These are phyloP conservation scores for Forsythia suspensa DNA, from an alignment of 257 asterid species.

Conservation along the genomic window DNA sequence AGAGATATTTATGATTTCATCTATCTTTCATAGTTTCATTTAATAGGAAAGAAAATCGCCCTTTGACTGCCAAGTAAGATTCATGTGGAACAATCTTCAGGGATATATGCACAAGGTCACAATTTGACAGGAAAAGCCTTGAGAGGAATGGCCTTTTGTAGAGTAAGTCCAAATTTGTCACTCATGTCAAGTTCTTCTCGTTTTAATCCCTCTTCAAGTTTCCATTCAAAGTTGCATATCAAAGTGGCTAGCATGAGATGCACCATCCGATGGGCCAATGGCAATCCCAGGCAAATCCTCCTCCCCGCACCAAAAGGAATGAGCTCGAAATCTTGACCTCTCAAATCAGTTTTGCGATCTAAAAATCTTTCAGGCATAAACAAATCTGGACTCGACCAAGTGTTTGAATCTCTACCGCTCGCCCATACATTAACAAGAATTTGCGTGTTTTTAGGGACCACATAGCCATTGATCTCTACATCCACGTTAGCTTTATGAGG, in stretches of 20 bases:
- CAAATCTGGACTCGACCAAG: background rate
- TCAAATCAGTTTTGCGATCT: background rate
- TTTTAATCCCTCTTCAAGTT: conserved; percentile 16
- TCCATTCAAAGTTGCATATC: conserved; percentile 17
- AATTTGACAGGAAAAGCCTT: background rate
- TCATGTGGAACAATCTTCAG: background rate
- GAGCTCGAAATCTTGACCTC: conserved; percentile 19
- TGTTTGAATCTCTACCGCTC: conserved; percentile 8
- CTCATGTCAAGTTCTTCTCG: conserved; percentile 9
- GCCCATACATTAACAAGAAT: conserved; percentile 19
- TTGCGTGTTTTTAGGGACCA: background rate
- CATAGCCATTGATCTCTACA: background rate
- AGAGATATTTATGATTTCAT: no score
- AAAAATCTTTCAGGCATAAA: conserved; percentile 25
- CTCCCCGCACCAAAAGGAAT: conserved; percentile 14
- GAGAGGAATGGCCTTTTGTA: conserved; percentile 15
- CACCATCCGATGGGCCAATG: conserved; percentile 12
- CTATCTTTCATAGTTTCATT: no score
- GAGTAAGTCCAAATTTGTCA: conserved; percentile 5
- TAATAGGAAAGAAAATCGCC: no score
- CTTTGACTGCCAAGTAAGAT: no score
- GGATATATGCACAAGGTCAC: background rate
- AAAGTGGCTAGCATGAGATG: conserved; percentile 8
- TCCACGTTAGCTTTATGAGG: conserved; percentile 9
- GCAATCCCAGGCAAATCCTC: conserved; percentile 20